These are phyloP conservation scores for Perkinsela sp. DNA, from an alignment of 208 protist species.

Conservation along the genomic window DNA sequence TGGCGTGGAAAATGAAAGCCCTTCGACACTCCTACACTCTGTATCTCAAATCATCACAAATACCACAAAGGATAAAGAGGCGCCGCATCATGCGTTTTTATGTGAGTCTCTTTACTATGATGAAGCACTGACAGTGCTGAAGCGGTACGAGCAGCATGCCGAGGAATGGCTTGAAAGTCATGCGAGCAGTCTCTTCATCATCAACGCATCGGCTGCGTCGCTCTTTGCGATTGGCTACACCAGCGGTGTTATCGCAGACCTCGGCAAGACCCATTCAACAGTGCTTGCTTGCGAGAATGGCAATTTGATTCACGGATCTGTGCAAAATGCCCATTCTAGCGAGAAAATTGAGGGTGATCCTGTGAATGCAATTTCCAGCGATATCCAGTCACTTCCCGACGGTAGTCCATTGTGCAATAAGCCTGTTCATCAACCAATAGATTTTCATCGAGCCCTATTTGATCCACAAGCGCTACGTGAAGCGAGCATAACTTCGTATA, in stretches of 20 bases:
- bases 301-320: neutral
- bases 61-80: neutral
- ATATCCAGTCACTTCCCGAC: neutral
- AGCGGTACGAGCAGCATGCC: neutral
- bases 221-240: neutral
- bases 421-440: neutral
- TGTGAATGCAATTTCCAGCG: neutral
- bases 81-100: neutral
- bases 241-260: neutral
- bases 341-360: neutral
- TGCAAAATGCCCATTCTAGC: neutral
- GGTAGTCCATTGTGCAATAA: neutral
- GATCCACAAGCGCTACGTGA: neutral
- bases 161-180: neutral
- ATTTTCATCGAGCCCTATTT: neutral
- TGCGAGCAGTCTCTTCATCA: neutral
- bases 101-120: neutral
- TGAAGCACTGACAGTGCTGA: neutral
- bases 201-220: neutral
- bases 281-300: neutral
- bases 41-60: neutral
- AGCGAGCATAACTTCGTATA: neutral
- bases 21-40: neutral
- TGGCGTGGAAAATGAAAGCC: neutral
- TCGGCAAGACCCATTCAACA: neutral